phyloP scores from a whole-genome alignment of 2,329 filamentous ascomycete genomes.

The Dothistroma septosporum region DNA sequence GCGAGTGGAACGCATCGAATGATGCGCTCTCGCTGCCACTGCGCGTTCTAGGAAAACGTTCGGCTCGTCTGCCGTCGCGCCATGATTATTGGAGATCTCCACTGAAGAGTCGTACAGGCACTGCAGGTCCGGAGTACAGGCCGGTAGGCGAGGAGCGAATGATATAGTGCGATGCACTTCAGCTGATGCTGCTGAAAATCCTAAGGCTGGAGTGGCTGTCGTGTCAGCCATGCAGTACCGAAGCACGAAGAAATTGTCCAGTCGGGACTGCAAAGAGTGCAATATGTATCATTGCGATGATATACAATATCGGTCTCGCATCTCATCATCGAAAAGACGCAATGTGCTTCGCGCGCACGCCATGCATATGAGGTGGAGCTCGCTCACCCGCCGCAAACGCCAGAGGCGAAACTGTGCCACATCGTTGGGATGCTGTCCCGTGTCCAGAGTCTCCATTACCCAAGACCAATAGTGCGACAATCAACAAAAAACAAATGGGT shows the following conservation, averaged over 20 bases:
- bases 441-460: neutral
- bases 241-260: neutral
- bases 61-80: neutral
- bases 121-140: neutral
- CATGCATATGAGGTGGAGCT: neutral
- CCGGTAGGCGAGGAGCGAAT: neutral
- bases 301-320: neutral
- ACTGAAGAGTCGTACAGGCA: neutral
- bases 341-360: neutral
- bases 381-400: neutral
- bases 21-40: no score
- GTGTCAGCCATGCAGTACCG: neutral
- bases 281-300: neutral
- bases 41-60: neutral
- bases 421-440: neutral
- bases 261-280: neutral
- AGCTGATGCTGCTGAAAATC: neutral
- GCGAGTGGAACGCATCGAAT: neutral
- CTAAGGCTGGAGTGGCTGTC: neutral
- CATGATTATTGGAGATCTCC: neutral
- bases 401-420: neutral
- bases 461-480: neutral
- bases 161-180: neutral
- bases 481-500: constrained; percentile 19
- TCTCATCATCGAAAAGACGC: neutral